Evolutionary conservation across 441 rosid species (phyloP).

Genomic region (Jatropha multifida): DNA sequence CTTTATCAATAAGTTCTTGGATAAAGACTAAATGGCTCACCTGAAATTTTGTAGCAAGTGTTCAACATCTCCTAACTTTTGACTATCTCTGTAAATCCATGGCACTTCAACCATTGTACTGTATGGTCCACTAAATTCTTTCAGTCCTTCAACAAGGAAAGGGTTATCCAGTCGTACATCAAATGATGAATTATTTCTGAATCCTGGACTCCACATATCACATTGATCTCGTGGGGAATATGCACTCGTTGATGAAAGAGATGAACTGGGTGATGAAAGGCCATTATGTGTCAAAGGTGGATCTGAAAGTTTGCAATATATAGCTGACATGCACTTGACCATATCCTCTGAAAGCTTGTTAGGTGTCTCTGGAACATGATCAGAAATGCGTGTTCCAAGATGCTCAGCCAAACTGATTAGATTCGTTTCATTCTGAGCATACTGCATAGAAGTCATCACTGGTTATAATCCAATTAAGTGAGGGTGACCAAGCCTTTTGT

Average conservation of each 20-base stretch:
- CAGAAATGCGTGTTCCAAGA: constrained; percentile 82
- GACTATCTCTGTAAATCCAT: constrained; percentile 72
- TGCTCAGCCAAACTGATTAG: constrained; percentile 88
- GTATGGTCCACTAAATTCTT: constrained; percentile 91
- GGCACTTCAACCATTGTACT: constrained; percentile 81
- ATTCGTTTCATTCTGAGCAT: constrained; percentile 55
- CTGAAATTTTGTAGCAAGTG: constrained; percentile 72
- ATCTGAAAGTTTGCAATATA: constrained; percentile 87
- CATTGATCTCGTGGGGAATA: constrained; percentile 73
- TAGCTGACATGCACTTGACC: constrained; percentile 85
- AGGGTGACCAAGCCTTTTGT: neutral
- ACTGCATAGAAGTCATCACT: constrained; percentile 37
- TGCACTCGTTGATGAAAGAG: constrained; percentile 59
- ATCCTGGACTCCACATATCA: constrained; percentile 85
- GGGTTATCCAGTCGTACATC: constrained; percentile 78
- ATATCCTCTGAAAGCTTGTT: constrained; percentile 91
- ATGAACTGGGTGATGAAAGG: constrained; percentile 74
- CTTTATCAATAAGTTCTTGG: neutral
- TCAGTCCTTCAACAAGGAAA: constrained; percentile 72
- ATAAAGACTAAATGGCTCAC: constrained; percentile 36
- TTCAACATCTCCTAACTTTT: constrained; percentile 72
- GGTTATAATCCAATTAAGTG: constrained; percentile 15
- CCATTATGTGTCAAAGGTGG: constrained; percentile 59
- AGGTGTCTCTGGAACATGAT: constrained; percentile 83
- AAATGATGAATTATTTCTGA: constrained; percentile 71